phyloP scores from a whole-genome alignment of 352 stramenopile species.

The Phytopythium litorale region DNA sequence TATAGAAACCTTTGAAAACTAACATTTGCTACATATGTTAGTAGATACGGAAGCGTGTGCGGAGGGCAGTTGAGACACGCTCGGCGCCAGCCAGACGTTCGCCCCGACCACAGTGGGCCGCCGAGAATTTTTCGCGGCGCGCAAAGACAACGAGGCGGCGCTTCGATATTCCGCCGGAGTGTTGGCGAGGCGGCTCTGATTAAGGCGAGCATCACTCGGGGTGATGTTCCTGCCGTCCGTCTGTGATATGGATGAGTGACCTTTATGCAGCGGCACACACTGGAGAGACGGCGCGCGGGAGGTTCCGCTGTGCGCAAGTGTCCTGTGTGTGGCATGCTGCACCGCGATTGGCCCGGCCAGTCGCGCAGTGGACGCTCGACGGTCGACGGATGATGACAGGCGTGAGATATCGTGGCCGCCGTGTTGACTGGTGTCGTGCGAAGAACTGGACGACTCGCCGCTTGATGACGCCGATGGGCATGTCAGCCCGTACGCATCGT shows the following conservation, averaged over 20 bases:
- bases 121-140: not conserved
- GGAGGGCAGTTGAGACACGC: not conserved
- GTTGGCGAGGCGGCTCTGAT: not conserved
- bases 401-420: no score
- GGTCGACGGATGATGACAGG: not conserved
- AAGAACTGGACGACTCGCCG: no score
- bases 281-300: no score
- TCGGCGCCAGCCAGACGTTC: not conserved
- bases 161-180: not conserved
- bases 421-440: no score
- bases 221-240: no score
- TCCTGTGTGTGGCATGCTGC: no score
- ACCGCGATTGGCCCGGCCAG: not conserved
- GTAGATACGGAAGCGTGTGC: not conserved
- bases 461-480: no score
- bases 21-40: not conserved
- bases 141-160: not conserved
- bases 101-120: constrained; percentile 1
- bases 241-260: no score
- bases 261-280: no score
- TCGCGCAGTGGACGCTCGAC: not conserved
- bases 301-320: no score
- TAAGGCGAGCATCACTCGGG: no score
- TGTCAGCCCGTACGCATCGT: no score
- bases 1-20: not conserved